These are phyloP conservation scores for Earliella scabrosa DNA, from an alignment of 1,284 basidiomycete genomes.

Conservation along the genomic window DNA sequence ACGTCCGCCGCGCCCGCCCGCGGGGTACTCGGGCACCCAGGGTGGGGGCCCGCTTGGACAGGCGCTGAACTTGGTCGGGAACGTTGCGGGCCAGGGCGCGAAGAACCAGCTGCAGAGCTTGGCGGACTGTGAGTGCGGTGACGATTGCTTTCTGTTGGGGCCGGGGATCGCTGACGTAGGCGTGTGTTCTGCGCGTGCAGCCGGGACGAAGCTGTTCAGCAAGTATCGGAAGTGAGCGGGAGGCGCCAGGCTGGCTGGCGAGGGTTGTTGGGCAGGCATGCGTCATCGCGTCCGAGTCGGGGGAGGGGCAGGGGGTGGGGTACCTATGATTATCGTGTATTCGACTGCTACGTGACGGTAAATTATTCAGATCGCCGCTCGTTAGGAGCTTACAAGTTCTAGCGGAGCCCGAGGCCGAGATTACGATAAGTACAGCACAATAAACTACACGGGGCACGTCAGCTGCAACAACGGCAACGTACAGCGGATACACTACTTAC, in stretches of 20 bases:
- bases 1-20: conserved; percentile 9
- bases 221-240: conserved; percentile 18
- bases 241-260: too few relatives aligned
- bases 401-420: neutral
- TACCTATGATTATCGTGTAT: too few relatives aligned
- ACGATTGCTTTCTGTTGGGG: neutral
- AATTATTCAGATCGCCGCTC: too few relatives aligned
- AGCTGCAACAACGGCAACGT: neutral
- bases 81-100: conserved; percentile 22
- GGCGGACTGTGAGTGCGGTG: conserved; percentile 26
- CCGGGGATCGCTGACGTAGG: neutral
- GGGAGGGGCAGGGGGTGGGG: too few relatives aligned
- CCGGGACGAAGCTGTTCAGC: conserved; percentile 22
- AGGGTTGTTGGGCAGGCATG: too few relatives aligned
- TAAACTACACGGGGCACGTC: neutral
- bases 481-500: neutral
- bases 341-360: too few relatives aligned
- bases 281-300: too few relatives aligned
- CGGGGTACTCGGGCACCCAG: conserved; percentile 11
- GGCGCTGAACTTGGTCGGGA: conserved; percentile 23
- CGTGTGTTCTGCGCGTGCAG: neutral
- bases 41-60: conserved; percentile 22
- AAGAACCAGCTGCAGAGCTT: conserved; percentile 27
- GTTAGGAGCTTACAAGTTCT: neutral
- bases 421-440: neutral